These are phyloP conservation scores for Mycena crocata DNA, from an alignment of 768 basidiomycete species.

Conservation along the genomic window DNA sequence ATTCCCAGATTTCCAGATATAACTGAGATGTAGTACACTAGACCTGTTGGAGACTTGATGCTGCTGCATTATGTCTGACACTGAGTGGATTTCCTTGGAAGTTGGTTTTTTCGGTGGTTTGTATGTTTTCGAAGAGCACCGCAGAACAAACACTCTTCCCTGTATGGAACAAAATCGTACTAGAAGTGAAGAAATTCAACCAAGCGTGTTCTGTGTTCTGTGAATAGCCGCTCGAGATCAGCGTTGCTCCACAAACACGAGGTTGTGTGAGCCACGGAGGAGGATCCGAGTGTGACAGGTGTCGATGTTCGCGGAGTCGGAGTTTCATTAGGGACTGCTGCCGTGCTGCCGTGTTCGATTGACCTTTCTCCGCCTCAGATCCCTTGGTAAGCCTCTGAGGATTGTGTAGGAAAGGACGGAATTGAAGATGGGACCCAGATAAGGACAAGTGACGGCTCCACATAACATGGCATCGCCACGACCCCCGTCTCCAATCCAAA, in stretches of 20 bases:
- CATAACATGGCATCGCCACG: conserved; percentile 40
- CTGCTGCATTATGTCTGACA: too few relatives aligned
- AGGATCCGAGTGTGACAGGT: not conserved
- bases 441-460: conserved; percentile 8
- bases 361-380: not conserved
- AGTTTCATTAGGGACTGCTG: not conserved
- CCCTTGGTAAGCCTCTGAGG: conserved; percentile 17
- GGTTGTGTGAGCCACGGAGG: conserved; percentile 40
- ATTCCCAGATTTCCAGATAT: too few relatives aligned
- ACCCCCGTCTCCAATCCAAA: conserved; percentile 52
- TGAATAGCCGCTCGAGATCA: conserved; percentile 27
- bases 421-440: conserved; percentile 1
- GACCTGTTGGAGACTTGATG: too few relatives aligned
- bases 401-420: not conserved
- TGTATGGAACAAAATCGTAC: too few relatives aligned
- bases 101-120: too few relatives aligned
- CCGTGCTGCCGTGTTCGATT: not conserved
- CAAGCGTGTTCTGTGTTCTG: too few relatives aligned
- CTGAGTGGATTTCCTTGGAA: too few relatives aligned
- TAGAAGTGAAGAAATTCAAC: too few relatives aligned
- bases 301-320: not conserved
- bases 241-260: conserved; percentile 52
- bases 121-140: too few relatives aligned
- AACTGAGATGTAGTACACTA: too few relatives aligned
- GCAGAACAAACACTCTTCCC: too few relatives aligned